These are phyloP conservation scores for Rutidosis leptorrhynchoides DNA, from an alignment of 129 eudicot species.

Conservation along the genomic window DNA sequence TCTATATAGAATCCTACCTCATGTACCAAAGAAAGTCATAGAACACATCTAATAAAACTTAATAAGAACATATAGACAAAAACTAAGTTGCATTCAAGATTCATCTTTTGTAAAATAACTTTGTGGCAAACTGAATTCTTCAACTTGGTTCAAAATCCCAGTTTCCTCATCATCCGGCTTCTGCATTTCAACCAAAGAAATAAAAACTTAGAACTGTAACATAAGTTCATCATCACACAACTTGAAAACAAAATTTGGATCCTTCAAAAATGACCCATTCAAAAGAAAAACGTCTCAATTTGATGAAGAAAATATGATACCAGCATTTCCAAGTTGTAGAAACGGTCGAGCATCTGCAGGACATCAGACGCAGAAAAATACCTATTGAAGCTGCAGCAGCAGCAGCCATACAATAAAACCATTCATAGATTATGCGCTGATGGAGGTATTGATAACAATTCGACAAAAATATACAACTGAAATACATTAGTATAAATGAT, in stretches of 20 bases:
- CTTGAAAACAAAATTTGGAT: background rate
- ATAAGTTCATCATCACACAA: background rate
- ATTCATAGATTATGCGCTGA: background rate
- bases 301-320: constrained; percentile 29
- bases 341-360: constrained; percentile 82
- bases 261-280: background rate
- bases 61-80: constrained; percentile 22
- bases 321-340: constrained; percentile 94
- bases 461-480: background rate
- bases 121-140: constrained; percentile 80
- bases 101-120: constrained; percentile 74
- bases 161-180: constrained; percentile 75
- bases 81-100: constrained; percentile 37
- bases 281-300: background rate
- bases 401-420: constrained; percentile 17
- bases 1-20: constrained; percentile 16
- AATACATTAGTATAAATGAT: constrained; percentile 5
- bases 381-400: constrained; percentile 51
- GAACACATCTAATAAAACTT: constrained; percentile 22
- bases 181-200: constrained; percentile 33
- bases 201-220: background rate
- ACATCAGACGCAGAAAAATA: constrained; percentile 77
- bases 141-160: constrained; percentile 66
- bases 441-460: background rate
- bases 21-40: constrained; percentile 18